Base-by-base conservation (phyloP, 2,329 filamentous ascomycete species). In the Calonectria multiphialidica region DNA sequence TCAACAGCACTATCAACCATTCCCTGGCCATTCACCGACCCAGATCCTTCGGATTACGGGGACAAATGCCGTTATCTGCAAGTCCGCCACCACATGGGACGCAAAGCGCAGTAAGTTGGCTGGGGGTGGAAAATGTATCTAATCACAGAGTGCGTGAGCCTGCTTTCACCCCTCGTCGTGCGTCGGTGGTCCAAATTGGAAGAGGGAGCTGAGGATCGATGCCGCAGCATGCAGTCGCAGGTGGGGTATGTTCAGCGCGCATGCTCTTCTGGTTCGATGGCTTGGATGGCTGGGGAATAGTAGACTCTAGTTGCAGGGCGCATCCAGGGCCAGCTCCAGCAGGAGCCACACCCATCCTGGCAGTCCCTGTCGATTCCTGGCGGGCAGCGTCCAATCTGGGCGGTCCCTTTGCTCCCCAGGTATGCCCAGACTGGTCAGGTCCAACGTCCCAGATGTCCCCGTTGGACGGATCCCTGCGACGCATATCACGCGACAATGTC, bases 401-500 rank as follows among this genome's bases (percentile, higher is more conserved):
- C 61, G 44, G 67, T 25, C 73, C 63, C 70, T 75, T 73, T 71
- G 67, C 75, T 53, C 69, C 76, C 76, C 76, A 68, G 76, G 73
- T 74, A 70, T 66, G 49, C 53, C 45, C 47, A 64, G 49, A 18
- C 59, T 13, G 57, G 57, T 49, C 64, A 64, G 69, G 64, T 49
- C 75, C 61, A 57, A 72, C 65, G 70, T 66, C 72, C 66, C 53
- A 61, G 66, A 44, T 68, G 33, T 62, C 30, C 30, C 66, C 61
- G 61, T 64, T 75, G 77, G 68, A 59, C 35, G 74, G 75, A 68
- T 69, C 76, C 74, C 67, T 62, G 66, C 68, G 62, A 72, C 67
- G 63, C 68, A 47, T 64, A 78, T 79, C 77, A 79, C 77, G 76
- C 77, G 75, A 79, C 74, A 77, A 76, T 69, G 64, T 76, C 72